These are phyloP conservation scores for Carnegiea gigantea DNA, from an alignment of 179 eudicot genomes.

Conservation along the genomic window DNA sequence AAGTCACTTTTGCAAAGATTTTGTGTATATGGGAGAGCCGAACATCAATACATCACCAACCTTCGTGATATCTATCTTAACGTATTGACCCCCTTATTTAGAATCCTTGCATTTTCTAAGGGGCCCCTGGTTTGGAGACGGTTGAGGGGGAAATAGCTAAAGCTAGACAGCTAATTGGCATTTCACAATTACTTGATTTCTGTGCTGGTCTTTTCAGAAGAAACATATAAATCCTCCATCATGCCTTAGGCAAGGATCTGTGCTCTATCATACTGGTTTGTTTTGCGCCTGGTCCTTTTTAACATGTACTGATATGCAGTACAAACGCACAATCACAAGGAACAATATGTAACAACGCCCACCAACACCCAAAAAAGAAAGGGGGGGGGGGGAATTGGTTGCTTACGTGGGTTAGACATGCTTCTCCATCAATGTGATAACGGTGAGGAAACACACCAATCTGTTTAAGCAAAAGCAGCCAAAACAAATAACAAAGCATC, in stretches of 20 bases:
- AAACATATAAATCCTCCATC: neutral
- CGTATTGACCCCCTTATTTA: neutral
- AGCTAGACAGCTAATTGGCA: neutral
- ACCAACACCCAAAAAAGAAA: too few relatives aligned
- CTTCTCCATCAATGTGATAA: slow-evolving; percentile 46
- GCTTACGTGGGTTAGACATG: slow-evolving; percentile 70
- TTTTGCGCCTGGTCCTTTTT: neutral
- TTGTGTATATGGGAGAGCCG: too few relatives aligned
- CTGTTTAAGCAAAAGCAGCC: slow-evolving; percentile 31
- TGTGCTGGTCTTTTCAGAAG: neutral
- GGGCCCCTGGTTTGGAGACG: neutral
- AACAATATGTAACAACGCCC: too few relatives aligned
- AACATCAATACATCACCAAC: neutral
- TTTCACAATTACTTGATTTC: neutral
- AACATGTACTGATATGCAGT: too few relatives aligned
- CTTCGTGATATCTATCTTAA: neutral
- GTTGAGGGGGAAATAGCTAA: neutral
- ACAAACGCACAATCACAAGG: too few relatives aligned
- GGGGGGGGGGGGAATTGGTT: too few relatives aligned
- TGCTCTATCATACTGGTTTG: too few relatives aligned
- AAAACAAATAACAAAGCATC: neutral
- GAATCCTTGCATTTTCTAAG: neutral
- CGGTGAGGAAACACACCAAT: slow-evolving; percentile 59
- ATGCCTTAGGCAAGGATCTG: too few relatives aligned
- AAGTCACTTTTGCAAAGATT: too few relatives aligned